Conservation (phyloP, 352 stramenopile species). For the Saprolegnia diclina region DNA sequence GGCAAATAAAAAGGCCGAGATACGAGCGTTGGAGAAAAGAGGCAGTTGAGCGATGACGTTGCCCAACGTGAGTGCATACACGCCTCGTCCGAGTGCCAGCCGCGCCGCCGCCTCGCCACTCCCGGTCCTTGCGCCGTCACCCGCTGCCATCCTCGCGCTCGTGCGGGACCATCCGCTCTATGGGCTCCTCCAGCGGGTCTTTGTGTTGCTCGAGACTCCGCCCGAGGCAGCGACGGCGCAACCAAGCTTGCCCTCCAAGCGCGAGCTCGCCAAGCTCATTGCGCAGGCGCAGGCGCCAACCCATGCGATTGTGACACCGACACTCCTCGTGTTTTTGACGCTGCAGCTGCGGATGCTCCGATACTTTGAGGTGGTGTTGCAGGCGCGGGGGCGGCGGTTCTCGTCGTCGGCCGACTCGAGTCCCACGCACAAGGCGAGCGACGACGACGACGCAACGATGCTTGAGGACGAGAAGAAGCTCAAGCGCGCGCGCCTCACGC, state of each 20-base stretch:
- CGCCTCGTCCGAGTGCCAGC: not conserved
- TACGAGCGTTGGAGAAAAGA: not conserved
- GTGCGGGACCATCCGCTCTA: conserved; percentile 8
- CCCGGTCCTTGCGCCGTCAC: not conserved
- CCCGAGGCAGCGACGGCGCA: not conserved
- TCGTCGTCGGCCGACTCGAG: not conserved
- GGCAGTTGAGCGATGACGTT: conserved; percentile 10
- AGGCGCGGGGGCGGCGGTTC: not conserved
- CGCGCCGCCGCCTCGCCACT: not conserved
- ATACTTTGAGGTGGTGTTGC: not conserved
- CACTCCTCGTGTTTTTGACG: conserved; percentile 11
- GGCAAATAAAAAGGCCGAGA: not conserved
- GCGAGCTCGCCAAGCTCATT: conserved; percentile 18
- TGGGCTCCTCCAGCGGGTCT: conserved; percentile 1
- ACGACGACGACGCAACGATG: not conserved
- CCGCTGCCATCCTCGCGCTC: not conserved
- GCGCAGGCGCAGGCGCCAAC: conserved; percentile 12
- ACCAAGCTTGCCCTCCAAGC: conserved; percentile 13
- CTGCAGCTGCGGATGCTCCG: conserved; percentile 8
- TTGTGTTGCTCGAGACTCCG: not conserved
- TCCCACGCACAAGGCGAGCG: not conserved
- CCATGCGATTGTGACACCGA: conserved; percentile 1
- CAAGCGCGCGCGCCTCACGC: conserved; percentile 39
- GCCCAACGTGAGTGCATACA: conserved; percentile 6
- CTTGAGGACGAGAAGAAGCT: not conserved